phyloP scores from a whole-genome alignment of 2,329 filamentous ascomycete species.

The Phoma sp. region DNA sequence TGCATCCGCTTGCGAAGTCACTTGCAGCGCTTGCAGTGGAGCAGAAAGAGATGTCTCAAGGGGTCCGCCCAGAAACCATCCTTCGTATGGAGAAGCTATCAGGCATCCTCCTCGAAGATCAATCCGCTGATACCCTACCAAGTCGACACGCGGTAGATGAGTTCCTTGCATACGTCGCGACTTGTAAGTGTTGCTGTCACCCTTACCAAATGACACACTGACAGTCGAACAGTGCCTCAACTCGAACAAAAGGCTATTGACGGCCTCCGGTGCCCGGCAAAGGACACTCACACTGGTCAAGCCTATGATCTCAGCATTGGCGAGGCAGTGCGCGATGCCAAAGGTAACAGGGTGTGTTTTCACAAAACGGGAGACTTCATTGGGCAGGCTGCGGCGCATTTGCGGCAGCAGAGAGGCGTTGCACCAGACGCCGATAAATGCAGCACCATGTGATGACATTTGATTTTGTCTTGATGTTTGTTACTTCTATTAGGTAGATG shows the following conservation, averaged over 20 bases:
- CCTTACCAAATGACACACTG: background rate
- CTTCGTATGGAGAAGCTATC: constrained; percentile 38
- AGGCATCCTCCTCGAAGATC: constrained; percentile 35
- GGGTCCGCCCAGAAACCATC: constrained; percentile 40
- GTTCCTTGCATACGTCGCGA: constrained; percentile 43
- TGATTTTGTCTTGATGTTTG: background rate
- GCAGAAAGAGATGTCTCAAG: constrained; percentile 42
- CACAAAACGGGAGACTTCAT: constrained; percentile 46
- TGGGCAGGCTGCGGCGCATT: constrained; percentile 38
- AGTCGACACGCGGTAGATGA: constrained; percentile 42
- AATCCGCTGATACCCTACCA: constrained; percentile 31
- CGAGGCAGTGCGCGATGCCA: constrained; percentile 41
- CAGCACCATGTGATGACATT: constrained; percentile 23
- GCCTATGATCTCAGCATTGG: constrained; percentile 41
- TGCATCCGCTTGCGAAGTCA: constrained; percentile 32
- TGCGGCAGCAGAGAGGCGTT: constrained; percentile 33
- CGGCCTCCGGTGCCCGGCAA: constrained; percentile 37
- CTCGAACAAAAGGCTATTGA: constrained; percentile 40
- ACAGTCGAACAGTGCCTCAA: constrained; percentile 25
- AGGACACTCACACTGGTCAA: constrained; percentile 44
- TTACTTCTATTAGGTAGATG: too few relatives aligned
- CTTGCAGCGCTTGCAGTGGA: constrained; percentile 38
- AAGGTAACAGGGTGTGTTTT: constrained; percentile 44
- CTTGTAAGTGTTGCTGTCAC: constrained; percentile 25
- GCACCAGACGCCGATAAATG: constrained; percentile 27